Conservation (phyloP, 352 stramenopile species). For the Pythium coloratum region DNA sequence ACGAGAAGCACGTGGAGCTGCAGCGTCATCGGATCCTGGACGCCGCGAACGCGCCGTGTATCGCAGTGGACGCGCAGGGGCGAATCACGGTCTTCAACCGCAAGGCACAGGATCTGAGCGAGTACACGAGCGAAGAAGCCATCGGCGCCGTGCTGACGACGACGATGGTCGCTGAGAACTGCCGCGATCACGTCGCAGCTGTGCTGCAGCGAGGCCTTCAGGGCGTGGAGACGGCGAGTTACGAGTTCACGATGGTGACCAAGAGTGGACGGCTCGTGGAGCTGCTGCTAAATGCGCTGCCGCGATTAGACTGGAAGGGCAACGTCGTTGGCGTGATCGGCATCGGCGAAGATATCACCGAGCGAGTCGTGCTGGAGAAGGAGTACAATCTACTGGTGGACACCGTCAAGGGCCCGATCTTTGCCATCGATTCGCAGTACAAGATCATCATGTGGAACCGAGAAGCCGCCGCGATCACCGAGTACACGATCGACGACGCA, state of each 20-base stretch:
- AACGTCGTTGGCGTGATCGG: constrained; percentile 73
- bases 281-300: constrained; percentile 77
- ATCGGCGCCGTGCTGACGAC: constrained; percentile 81
- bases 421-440: constrained; percentile 79
- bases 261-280: constrained; percentile 75
- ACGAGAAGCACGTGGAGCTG: constrained; percentile 61
- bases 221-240: constrained; percentile 72
- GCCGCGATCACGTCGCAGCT: constrained; percentile 55
- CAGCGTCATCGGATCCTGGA: constrained; percentile 77
- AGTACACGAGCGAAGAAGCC: constrained; percentile 87
- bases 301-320: constrained; percentile 60
- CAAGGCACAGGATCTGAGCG: constrained; percentile 86
- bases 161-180: constrained; percentile 74
- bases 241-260: constrained; percentile 82
- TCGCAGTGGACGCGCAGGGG: constrained; percentile 61
- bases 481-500: constrained; percentile 86
- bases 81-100: constrained; percentile 89
- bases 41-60: constrained; percentile 76
- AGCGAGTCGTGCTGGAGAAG: constrained; percentile 76
- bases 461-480: constrained; percentile 85
- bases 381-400: constrained; percentile 83
- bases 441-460: constrained; percentile 93
- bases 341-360: constrained; percentile 84
- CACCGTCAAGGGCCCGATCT: constrained; percentile 82
- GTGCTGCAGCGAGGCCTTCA: constrained; percentile 73